Conservation (phyloP, 345 rosid genomes). For the Clarkia xantiana region DNA sequence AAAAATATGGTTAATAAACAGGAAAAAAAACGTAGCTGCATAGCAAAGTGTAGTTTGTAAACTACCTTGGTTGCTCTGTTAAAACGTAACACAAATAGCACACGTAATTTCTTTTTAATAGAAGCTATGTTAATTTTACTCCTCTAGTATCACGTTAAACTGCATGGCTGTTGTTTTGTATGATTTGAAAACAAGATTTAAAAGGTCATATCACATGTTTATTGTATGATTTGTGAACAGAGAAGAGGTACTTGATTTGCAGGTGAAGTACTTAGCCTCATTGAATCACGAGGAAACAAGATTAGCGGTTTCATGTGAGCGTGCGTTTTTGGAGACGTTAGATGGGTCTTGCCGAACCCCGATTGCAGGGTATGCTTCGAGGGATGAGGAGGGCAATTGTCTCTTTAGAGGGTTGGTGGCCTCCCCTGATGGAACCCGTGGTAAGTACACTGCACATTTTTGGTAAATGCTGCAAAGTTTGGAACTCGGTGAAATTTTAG, state of each 20-base stretch:
- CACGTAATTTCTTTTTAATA: too few relatives aligned
- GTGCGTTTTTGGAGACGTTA: slow-evolving; percentile 68
- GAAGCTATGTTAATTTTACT: too few relatives aligned
- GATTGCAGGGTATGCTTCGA: slow-evolving; percentile 82
- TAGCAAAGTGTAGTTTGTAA: too few relatives aligned
- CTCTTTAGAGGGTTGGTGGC: slow-evolving; percentile 84
- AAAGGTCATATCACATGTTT: too few relatives aligned
- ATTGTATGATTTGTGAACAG: too few relatives aligned
- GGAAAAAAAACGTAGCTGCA: too few relatives aligned
- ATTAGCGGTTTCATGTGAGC: slow-evolving; percentile 79
- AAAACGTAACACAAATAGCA: too few relatives aligned
- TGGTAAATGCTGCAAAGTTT: neutral
- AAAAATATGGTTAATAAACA: too few relatives aligned
- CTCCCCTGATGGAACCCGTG: slow-evolving; percentile 79
- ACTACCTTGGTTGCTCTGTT: too few relatives aligned
- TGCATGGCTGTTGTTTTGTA: too few relatives aligned
- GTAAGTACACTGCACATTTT: slow-evolving; percentile 20
- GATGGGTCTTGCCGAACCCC: slow-evolving; percentile 99
- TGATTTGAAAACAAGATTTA: too few relatives aligned
- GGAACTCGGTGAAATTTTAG: neutral
- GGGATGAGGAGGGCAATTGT: slow-evolving; percentile 66
- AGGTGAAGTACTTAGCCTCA: slow-evolving; percentile 67
- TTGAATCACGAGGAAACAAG: slow-evolving; percentile 92
- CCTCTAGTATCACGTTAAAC: too few relatives aligned
- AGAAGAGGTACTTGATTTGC: slow-evolving; percentile 4